Evolutionary conservation across 78 protist species (phyloP), one percentile per base, ranked within the genome.

Genomic region (Chrysochromulina parva): DNA sequence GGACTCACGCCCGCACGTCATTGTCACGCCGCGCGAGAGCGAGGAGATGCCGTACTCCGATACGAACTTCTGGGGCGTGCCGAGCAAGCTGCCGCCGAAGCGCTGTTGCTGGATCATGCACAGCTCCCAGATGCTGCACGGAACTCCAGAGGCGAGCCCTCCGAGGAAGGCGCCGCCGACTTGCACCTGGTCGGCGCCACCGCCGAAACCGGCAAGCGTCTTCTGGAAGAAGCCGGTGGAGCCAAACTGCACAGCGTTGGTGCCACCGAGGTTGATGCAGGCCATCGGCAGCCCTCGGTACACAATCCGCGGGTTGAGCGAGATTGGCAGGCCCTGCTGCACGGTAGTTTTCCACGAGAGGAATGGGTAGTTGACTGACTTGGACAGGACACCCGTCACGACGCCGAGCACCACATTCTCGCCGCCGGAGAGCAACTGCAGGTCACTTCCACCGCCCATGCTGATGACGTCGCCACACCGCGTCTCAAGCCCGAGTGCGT

Each of bases 81-180:
- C 71, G 13, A 58, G 26, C 11, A 59, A 11, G n/a, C 48, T 14
- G 24, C 88, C 88, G 11, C 88, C 88, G 52, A 84, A 84, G 14
- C 88, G 66, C 71, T 84, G 88, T 73, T 84, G 88, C 87, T 81
- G 87, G 87, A 81, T 81, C 87, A 81, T 81, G 87, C 58, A 48
- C 16, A 81, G 66, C 87, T 81, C 87, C 87, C 87, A 81, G 58
- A 81, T 3, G 59, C 67, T 55, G 66, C 87, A 81, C 60, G 60
- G 60, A 0, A 57, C 13, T 11, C 60, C 60, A 5, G 60, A 57
- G 20, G 60, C 60, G 60, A 57, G 57, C 84, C 38, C 38, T 38
- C 38, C 38, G 38, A 38, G 38, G 38, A 38, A 38, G 38, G 38
- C 38, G 38, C 38, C 84, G 47, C 53, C 84, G 11, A 74, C 47